Evolutionary conservation across 148 eudicot species (phyloP).

Genomic region (Dianthus caryophyllus): DNA sequence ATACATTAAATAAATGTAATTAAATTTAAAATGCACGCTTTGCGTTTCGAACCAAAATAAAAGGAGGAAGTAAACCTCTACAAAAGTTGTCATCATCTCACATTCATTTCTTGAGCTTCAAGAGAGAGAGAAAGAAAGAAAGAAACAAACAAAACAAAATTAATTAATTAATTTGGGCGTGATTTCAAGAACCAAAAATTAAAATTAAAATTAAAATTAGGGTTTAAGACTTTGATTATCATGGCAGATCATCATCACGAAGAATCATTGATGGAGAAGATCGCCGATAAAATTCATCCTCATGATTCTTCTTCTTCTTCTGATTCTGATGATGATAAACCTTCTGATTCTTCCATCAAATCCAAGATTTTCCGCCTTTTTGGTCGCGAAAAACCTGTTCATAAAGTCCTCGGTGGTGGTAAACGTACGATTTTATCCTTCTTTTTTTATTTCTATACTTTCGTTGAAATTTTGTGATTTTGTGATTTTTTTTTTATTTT

Average conservation of each 20-base stretch:
- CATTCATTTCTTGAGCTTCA: too few species aligned
- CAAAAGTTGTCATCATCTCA: too few species aligned
- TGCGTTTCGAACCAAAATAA: neutral
- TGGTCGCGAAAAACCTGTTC: conserved; percentile 68
- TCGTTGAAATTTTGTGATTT: neutral
- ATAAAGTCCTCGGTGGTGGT: conserved; percentile 76
- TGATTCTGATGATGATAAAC: conserved; percentile 40
- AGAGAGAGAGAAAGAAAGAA: neutral
- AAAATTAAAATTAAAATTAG: conserved; percentile 2
- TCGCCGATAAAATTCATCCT: conserved; percentile 48
- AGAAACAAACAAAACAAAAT: too few species aligned
- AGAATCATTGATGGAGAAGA: conserved; percentile 46
- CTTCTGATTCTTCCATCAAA: conserved; percentile 35
- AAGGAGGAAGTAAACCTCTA: too few species aligned
- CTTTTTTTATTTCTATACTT: neutral
- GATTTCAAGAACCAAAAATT: neutral
- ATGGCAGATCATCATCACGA: conserved; percentile 45
- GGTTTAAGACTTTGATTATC: conserved; percentile 26
- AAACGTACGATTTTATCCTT: conserved; percentile 42
- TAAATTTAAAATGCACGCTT: neutral
- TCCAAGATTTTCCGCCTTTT: conserved; percentile 51
- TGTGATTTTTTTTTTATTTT: neutral
- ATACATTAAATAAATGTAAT: too few species aligned
- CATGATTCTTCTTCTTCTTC: conserved; percentile 49
- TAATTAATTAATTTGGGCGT: too few species aligned